Evolutionary conservation across 2,329 filamentous ascomycete genomes (phyloP), one percentile per base, ranked within the genome.

Genomic region (Dothideomycetidae sp.): DNA sequence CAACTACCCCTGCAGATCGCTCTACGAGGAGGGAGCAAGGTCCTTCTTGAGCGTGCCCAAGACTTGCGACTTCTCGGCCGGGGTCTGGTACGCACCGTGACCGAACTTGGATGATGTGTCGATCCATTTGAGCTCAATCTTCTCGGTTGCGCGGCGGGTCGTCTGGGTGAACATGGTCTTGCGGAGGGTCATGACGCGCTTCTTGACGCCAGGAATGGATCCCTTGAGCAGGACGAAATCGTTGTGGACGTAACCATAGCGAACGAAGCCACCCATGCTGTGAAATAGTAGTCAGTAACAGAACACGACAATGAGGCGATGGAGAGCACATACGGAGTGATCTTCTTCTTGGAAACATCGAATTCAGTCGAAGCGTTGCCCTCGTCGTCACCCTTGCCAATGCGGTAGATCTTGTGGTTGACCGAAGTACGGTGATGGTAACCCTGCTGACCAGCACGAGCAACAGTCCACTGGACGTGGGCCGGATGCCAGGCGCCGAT

Each of bases 401-500:
- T 82, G 54, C 90, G 84, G 83, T 96, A 98, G 63, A 98, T 69
- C 82, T 98, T 98, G 84, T 98, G 90, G 82, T 98, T 98, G 73
- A 90, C 82, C 49, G 90, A 96, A 61, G 90, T 98, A 81, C 90
- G 86, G 74, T 98, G 90, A 68, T 98, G 90, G 80, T 98, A 98
- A 75, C 90, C 90, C 68, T 78, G 77, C 73, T 98, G 90, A 93
- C 90, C 90, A 51, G 90, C 90, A 81, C 90, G 90, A 63, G 88
- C 90, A 73, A 98, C 90, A 65, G 90, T 98, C 90, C 90, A 98
- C 75, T 98, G 90, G 68, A 98, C 90, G 84, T 98, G 90, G 68
- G 82, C 85, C 62, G 90, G 90, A 75, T 98, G 90, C 90, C 90
- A 98, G 58, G 90, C 90, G 82, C 90, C 90, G 67, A 98, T 98